These are phyloP conservation scores for Boletus edulis DNA, from an alignment of 768 basidiomycete species.

Conservation along the genomic window DNA sequence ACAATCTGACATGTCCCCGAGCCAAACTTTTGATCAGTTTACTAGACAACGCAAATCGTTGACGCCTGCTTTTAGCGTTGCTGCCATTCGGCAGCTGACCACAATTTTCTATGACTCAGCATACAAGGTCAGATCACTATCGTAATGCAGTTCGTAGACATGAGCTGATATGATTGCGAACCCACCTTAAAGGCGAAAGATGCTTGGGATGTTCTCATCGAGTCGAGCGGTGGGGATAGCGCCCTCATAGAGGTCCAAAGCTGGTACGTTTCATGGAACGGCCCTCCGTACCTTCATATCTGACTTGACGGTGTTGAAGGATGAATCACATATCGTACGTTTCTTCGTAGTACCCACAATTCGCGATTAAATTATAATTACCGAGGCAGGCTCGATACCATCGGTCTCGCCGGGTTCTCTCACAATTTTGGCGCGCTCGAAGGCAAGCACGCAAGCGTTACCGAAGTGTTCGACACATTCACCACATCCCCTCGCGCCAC, in stretches of 20 bases:
- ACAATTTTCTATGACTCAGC: constrained; percentile 40
- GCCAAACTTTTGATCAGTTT: not conserved
- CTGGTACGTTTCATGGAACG: constrained; percentile 18
- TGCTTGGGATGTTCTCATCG: constrained; percentile 29
- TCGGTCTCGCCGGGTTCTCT: constrained; percentile 60
- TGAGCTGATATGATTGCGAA: not conserved
- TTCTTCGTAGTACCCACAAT: not conserved
- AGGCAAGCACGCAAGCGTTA: constrained; percentile 42
- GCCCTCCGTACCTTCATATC: not conserved
- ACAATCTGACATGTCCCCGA: not conserved
- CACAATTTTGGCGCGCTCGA: constrained; percentile 56
- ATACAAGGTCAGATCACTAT: constrained; percentile 6
- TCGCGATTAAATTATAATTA: not conserved
- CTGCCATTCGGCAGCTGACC: constrained; percentile 36
- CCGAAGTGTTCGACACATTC: constrained; percentile 41
- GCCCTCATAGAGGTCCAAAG: constrained; percentile 36
- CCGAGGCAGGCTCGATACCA: constrained; percentile 46
- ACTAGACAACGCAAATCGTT: constrained; percentile 37
- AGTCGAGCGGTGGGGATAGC: constrained; percentile 11
- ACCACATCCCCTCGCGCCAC: constrained; percentile 15
- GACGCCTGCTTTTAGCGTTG: constrained; percentile 37
- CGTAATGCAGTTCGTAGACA: no score
- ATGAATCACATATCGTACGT: constrained; percentile 37
- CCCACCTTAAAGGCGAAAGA: constrained; percentile 23
- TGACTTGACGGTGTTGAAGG: constrained; percentile 7